Evolutionary conservation across 768 basidiomycete genomes (phyloP).

Genomic region (Arthromyces matolae): DNA sequence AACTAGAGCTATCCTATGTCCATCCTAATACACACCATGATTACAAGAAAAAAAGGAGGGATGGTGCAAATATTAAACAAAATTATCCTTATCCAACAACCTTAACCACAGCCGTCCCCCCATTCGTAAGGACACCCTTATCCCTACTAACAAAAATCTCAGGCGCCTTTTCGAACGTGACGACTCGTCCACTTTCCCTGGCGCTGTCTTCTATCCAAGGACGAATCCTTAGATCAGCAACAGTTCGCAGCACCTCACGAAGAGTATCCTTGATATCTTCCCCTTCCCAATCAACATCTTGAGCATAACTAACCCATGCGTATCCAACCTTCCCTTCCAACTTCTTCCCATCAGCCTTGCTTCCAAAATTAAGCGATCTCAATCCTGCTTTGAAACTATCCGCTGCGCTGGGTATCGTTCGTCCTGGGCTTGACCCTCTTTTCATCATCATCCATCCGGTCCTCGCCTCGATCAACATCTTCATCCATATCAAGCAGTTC

Average conservation of each 20-base stretch:
- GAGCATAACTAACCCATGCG: constrained; percentile 76
- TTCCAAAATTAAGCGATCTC: constrained; percentile 48
- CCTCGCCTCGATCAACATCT: constrained; percentile 29
- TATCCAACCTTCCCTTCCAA: constrained; percentile 55
- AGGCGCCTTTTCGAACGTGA: constrained; percentile 54
- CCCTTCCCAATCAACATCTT: constrained; percentile 84
- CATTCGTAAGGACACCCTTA: constrained; percentile 34
- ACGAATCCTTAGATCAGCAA: constrained; percentile 13
- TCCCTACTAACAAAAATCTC: constrained; percentile 41
- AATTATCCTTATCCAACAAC: constrained; percentile 34
- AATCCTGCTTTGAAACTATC: constrained; percentile 75
- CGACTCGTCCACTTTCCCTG: constrained; percentile 23
- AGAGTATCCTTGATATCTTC: constrained; percentile 59
- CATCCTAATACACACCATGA: not conserved
- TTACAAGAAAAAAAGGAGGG: not conserved
- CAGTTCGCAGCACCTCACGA: constrained; percentile 36
- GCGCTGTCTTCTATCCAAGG: constrained; percentile 18
- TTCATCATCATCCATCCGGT: constrained; percentile 52
- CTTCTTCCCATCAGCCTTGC: constrained; percentile 19
- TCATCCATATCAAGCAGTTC: not conserved
- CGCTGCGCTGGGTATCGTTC: constrained; percentile 62
- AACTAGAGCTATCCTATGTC: constrained; percentile 1
- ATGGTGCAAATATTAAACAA: not conserved
- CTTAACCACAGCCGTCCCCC: constrained; percentile 43
- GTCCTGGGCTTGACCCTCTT: constrained; percentile 46